Evolutionary conservation across 441 rosid species (phyloP).

Genomic region (Gossypium gossypioides): DNA sequence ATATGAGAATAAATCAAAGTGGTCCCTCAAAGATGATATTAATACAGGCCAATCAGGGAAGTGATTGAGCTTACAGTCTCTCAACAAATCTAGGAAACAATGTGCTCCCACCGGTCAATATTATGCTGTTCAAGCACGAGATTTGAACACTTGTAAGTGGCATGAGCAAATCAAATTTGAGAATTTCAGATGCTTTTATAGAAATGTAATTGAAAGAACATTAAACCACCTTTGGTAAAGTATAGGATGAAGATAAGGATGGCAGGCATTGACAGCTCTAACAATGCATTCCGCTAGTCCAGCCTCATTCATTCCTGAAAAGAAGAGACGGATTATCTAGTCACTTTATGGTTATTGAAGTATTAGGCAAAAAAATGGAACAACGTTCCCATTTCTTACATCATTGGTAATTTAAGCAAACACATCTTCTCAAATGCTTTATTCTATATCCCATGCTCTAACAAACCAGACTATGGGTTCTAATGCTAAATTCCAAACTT

Average conservation of each 20-base stretch:
- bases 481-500: background rate
- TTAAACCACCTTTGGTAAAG: constrained; percentile 68
- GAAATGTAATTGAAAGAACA: background rate
- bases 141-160: constrained; percentile 12
- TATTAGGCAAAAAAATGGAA: background rate
- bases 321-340: background rate
- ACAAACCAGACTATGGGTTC: background rate
- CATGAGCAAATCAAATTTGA: background rate
- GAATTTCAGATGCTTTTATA: background rate
- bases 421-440: background rate
- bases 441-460: background rate
- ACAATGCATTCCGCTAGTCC: constrained; percentile 95
- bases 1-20: background rate
- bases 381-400: background rate
- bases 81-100: constrained; percentile 66
- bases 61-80: constrained; percentile 54
- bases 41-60: background rate
- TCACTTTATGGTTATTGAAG: background rate
- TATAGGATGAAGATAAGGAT: constrained; percentile 73
- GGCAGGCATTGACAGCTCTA: constrained; percentile 80
- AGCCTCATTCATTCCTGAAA: constrained; percentile 91
- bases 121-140: constrained; percentile 46
- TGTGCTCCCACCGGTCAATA: constrained; percentile 88
- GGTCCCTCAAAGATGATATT: background rate
- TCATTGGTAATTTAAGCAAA: background rate